Evolutionary conservation across 1,284 basidiomycete species (phyloP).

Genomic region (Ganoderma boninense): DNA sequence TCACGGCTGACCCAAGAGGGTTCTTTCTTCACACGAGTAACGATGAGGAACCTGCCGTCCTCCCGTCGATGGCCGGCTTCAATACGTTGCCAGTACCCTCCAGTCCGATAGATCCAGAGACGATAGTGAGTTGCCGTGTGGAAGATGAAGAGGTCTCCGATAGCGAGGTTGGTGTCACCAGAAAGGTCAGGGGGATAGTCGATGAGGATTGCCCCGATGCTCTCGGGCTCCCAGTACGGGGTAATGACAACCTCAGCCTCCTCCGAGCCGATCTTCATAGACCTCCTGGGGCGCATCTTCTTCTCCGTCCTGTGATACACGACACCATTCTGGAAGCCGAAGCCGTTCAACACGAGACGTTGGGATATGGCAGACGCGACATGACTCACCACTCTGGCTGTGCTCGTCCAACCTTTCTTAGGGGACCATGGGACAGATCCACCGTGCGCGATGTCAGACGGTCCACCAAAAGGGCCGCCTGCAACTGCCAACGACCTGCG

Average conservation of each 20-base stretch:
- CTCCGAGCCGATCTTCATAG: not conserved
- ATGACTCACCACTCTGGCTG: not conserved
- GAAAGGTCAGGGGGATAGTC: not conserved
- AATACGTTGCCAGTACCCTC: not conserved
- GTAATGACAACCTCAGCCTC: not conserved
- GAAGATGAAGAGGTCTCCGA: not conserved
- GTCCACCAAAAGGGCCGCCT: too few relatives aligned
- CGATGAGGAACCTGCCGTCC: not conserved
- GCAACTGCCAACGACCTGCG: too few relatives aligned
- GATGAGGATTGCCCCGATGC: not conserved
- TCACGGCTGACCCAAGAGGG: not conserved
- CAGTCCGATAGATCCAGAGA: not conserved
- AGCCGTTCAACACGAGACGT: not conserved
- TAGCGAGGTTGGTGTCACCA: not conserved
- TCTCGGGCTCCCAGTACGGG: not conserved
- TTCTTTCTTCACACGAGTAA: not conserved
- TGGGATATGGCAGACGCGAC: not conserved
- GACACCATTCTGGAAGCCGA: not conserved
- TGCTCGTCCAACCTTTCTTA: not conserved
- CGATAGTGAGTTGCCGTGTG: not conserved
- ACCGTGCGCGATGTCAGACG: too few relatives aligned
- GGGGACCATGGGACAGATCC: not conserved
- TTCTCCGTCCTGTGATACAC: not conserved
- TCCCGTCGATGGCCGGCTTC: not conserved
- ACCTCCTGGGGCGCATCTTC: not conserved